These are phyloP conservation scores for Sclerotinia borealis DNA, from an alignment of 2,329 filamentous ascomycete genomes.

Conservation along the genomic window DNA sequence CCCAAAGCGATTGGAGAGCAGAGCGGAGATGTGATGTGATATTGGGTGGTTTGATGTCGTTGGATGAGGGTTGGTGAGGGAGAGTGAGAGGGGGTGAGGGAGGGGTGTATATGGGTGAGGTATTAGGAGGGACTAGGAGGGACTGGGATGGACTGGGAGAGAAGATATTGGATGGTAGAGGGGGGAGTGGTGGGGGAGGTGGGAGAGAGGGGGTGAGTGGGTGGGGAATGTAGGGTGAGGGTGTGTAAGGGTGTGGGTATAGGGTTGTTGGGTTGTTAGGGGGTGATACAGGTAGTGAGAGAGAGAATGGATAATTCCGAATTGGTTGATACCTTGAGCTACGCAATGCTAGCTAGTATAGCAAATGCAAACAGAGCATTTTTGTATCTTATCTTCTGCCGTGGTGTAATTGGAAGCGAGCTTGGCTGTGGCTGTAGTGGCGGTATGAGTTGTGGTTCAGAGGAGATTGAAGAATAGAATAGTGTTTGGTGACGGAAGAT, in stretches of 20 bases:
- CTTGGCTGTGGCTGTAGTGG: too few relatives aligned
- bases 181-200: neutral
- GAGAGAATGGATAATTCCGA: constrained; percentile 2
- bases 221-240: neutral
- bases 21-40: neutral
- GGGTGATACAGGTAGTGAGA: neutral
- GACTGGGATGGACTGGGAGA: neutral
- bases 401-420: neutral
- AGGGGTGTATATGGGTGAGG: neutral
- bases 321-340: neutral
- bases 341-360: neutral
- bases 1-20: neutral
- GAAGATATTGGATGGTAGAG: neutral
- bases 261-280: too few relatives aligned
- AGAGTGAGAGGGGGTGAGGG: neutral
- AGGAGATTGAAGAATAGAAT: too few relatives aligned
- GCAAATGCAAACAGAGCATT: neutral
- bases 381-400: neutral
- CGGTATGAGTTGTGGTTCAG: too few relatives aligned
- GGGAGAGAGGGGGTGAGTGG: neutral
- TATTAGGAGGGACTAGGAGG: too few relatives aligned
- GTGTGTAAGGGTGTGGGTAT: too few relatives aligned
- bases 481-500: too few relatives aligned
- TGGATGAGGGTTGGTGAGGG: neutral
- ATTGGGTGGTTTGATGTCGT: neutral